Evolutionary conservation across 2,329 filamentous ascomycete genomes (phyloP), one percentile per base, ranked within the genome.

Genomic region (Beauveria sp.): DNA sequence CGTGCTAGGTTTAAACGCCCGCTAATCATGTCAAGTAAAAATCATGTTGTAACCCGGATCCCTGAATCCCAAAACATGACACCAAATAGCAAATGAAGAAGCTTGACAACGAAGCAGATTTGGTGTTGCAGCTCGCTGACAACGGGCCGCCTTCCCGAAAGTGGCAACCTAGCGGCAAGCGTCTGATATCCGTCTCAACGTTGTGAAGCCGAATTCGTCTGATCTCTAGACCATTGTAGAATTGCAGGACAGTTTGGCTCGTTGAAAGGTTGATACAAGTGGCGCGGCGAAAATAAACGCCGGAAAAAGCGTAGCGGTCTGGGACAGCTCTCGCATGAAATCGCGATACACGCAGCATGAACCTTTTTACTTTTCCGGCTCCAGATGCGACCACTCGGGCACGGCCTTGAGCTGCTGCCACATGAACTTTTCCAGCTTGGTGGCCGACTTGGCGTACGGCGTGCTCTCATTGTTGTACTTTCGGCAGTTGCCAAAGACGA

Each of bases 391-490:
- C 93, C 93, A 98, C 79, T 97, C 93, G 1, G 93, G 93, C 58
- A 97, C 90, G 67, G 89, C 89, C 72, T 90, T 88, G 74, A 97
- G 91, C 76, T 93, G 90, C 73, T 87, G 83, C 91, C 91, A 97
- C 93, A 98, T 96, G 72, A 87, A 96, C 75, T 95, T 96, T 71
- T 88, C 95, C 48, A 99, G 80, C 72, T 95, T 95, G 72, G 91
- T 96, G 46, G 95, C 95, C 62, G 89, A 91, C 78, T 99, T 99
- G 26, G 92, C 91, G 73, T 99, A 99, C 0, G 91, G 88, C 0
- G 93, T 99, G 49, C 81, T 96, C 77, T 97, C 93, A 68, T 93
- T 96, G 72, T 99, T 99, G 80, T 98, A 99, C 71, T 90, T 88
- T 67, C 93, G 87, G 74, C 95, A 99, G 74, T 99, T 99, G 73